phyloP scores from a whole-genome alignment of 2,329 filamentous ascomycete genomes.

The Penicillium brasilianum region DNA sequence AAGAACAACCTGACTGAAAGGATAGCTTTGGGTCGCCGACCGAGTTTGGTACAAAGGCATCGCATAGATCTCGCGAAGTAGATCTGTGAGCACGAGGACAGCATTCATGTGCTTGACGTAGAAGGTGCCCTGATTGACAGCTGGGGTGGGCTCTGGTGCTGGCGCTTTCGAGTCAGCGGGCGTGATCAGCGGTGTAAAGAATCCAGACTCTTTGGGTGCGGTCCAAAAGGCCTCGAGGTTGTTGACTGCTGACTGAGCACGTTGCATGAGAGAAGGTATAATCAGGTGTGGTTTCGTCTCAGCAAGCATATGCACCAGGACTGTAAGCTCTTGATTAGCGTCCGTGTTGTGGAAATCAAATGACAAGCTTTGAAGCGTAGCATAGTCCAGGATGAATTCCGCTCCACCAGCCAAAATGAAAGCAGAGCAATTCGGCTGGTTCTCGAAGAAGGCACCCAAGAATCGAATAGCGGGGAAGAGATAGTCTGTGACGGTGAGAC shows the following conservation, averaged over 20 bases:
- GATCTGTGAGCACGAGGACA: slow-evolving; percentile 75
- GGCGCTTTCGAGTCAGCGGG: slow-evolving; percentile 31
- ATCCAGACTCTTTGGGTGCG: slow-evolving; percentile 59
- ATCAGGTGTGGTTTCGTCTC: slow-evolving; percentile 81
- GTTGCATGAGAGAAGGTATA: slow-evolving; percentile 77
- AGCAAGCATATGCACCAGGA: slow-evolving; percentile 76
- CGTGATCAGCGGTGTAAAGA: slow-evolving; percentile 70
- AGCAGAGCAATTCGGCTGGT: slow-evolving; percentile 70
- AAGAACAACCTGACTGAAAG: slow-evolving; percentile 78
- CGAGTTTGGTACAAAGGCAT: slow-evolving; percentile 67
- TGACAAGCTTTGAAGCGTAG: slow-evolving; percentile 79
- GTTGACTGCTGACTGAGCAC: slow-evolving; percentile 72
- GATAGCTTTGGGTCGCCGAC: slow-evolving; percentile 61
- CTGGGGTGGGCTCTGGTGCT: slow-evolving; percentile 39
- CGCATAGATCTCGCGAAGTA: slow-evolving; percentile 75
- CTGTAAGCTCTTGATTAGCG: slow-evolving; percentile 71
- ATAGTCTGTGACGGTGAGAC: slow-evolving; percentile 67
- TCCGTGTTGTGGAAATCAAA: slow-evolving; percentile 71
- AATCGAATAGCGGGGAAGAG: slow-evolving; percentile 79
- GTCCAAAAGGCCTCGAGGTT: slow-evolving; percentile 69
- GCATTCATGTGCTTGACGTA: slow-evolving; percentile 79
- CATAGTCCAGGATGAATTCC: slow-evolving; percentile 82
- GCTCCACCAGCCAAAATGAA: slow-evolving; percentile 82
- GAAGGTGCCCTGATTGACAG: slow-evolving; percentile 68
- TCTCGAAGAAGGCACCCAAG: slow-evolving; percentile 75